Base-by-base conservation (phyloP, 345 rosid species). In the Nasturtium officinale region DNA sequence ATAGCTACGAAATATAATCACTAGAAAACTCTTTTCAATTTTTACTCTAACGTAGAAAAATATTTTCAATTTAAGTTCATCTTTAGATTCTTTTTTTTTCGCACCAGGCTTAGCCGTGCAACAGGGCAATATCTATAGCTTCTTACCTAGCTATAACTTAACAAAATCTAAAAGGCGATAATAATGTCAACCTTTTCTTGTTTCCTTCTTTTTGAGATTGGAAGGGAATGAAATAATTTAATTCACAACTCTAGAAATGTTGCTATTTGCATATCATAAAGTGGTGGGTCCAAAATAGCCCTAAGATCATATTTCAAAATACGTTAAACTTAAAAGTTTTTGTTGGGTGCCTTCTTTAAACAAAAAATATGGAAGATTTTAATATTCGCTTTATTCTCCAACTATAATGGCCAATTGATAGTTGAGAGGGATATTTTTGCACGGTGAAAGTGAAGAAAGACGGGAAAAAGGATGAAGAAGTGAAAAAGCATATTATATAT, bases 251-350 rank as follows among this genome's bases (percentile, higher is more conserved):
- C 76, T 37, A 64, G 72, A 70, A 64, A 77, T 71, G 71, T 65
- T 77, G 55, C 67, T 63, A 77, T 71, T 64, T 63, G 80, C 76
- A 71, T 77, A 65, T 37, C 55, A 47, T 70, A 77, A 77, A 71
- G 66, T 16, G 1, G 72, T 77, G 72, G 80, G 80, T 64, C 80
- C 72, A 57, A 55, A 37, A 13, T 62, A 62, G 50, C 71, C 76
- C 61, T 64, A 46, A 10, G 30, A 56, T 63, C 11, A 33, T 61
- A 62, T 65, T 55, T 69, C 38, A 62, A 26, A 43, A 69, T 35
- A n/a, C 35, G 65, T 53, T 62, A 69, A 63, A 64, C 71, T 62
- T 53, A 17, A 69, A 76, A 76, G 79, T 55, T 62, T 17, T 12
- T 62, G 62, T 62, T 76, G 79, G 75, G 70, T 76, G 70, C 47